Conservation (phyloP, 306 rosid genomes). For the Begonia fuchsioides region DNA sequence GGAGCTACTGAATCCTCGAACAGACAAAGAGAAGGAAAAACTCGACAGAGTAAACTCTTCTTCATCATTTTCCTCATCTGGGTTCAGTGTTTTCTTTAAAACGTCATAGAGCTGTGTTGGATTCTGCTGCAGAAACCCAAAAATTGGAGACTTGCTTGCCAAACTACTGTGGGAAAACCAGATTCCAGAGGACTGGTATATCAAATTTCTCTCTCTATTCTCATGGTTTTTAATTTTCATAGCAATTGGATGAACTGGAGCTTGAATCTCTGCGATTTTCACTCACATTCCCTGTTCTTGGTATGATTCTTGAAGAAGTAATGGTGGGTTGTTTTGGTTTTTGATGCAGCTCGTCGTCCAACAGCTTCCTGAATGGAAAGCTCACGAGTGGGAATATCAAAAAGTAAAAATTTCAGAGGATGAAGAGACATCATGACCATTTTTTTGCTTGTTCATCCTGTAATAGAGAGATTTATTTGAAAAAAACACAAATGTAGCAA, state of each 20-base stretch:
- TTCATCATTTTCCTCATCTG: neutral
- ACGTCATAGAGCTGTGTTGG: neutral
- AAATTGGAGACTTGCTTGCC: slow-evolving; percentile 97
- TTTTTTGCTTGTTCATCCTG: slow-evolving; percentile 1
- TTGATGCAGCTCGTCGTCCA: slow-evolving; percentile 61
- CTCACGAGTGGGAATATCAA: slow-evolving; percentile 66
- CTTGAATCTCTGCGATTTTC: no score
- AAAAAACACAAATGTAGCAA: neutral
- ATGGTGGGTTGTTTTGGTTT: slow-evolving; percentile 3
- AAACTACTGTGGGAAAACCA: slow-evolving; percentile 57
- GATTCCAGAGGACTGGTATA: slow-evolving; percentile 71
- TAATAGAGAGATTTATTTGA: neutral
- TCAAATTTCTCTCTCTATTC: slow-evolving; percentile 1
- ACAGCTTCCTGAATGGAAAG: slow-evolving; percentile 89
- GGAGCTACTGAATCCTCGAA: slow-evolving; percentile 64
- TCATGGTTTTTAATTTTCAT: neutral
- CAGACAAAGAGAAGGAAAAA: slow-evolving; percentile 65
- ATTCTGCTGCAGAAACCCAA: slow-evolving; percentile 66
- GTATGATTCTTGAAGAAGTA: neutral
- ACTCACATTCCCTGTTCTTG: no score
- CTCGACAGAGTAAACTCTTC: slow-evolving; percentile 39
- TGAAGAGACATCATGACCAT: slow-evolving; percentile 11
- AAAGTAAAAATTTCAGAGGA: slow-evolving; percentile 12
- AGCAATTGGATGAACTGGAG: no score
- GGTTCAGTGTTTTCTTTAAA: neutral